Evolutionary conservation across 2,329 filamentous ascomycete genomes (phyloP).

Genomic region (Rutstroemia sydowiana): DNA sequence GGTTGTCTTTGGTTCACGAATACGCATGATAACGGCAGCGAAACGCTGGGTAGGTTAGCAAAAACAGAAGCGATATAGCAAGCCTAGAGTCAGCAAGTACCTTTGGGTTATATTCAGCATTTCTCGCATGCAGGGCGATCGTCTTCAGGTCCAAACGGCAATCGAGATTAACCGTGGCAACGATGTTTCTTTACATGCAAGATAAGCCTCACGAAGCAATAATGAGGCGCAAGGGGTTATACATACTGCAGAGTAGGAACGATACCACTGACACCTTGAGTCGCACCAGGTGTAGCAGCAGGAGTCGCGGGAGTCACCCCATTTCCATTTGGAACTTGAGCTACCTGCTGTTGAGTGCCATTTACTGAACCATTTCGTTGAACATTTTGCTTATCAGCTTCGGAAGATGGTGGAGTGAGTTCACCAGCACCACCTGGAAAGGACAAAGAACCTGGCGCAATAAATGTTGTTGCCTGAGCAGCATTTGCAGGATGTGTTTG

Average conservation of each 20-base stretch:
- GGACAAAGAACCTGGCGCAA: constrained; percentile 82
- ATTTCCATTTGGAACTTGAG: constrained; percentile 57
- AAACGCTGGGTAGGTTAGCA: constrained; percentile 65
- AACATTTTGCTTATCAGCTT: constrained; percentile 52
- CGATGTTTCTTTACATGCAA: constrained; percentile 76
- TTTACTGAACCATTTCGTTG: constrained; percentile 43
- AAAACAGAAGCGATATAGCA: constrained; percentile 36
- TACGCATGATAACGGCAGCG: constrained; percentile 98
- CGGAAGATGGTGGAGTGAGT: constrained; percentile 70
- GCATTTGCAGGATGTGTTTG: constrained; percentile 89
- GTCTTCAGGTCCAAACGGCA: constrained; percentile 98
- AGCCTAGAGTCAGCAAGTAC: constrained; percentile 48
- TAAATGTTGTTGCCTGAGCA: constrained; percentile 91
- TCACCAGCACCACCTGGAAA: constrained; percentile 82
- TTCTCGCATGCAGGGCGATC: constrained; percentile 94
- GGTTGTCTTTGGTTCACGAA: constrained; percentile 97
- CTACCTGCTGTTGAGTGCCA: constrained; percentile 46
- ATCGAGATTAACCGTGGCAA: constrained; percentile 96
- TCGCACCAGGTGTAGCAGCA: constrained; percentile 81
- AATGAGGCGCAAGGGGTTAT: constrained; percentile 38
- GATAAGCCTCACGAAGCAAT: constrained; percentile 44
- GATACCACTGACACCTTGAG: constrained; percentile 75
- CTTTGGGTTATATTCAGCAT: constrained; percentile 98
- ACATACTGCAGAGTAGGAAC: constrained; percentile 96
- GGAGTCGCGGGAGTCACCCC: constrained; percentile 86